phyloP scores from a whole-genome alignment of 2,329 filamentous ascomycete genomes.

The Trichoderma simmonsii region DNA sequence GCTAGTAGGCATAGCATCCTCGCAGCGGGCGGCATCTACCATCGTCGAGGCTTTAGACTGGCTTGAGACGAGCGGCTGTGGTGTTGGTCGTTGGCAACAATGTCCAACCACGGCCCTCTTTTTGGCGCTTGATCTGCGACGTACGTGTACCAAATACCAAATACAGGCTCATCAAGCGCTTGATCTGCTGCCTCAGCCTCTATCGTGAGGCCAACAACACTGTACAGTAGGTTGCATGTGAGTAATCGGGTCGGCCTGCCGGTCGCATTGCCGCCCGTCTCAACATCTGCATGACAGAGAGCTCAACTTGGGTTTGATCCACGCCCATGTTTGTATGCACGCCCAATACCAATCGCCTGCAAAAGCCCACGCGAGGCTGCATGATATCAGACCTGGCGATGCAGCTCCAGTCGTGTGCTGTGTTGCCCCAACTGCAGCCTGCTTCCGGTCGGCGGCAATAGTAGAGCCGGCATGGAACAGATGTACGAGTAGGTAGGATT shows the following conservation, averaged over 20 bases:
- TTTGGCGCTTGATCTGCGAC: background rate
- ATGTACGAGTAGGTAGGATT: background rate
- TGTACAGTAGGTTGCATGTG: background rate
- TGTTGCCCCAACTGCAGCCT: background rate
- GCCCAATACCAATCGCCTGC: background rate
- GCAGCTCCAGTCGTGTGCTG: background rate
- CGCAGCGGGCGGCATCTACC: background rate
- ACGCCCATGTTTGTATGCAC: background rate
- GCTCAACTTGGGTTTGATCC: background rate
- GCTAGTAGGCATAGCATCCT: background rate
- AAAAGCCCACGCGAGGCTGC: slow-evolving; percentile 9
- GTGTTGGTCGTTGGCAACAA: background rate
- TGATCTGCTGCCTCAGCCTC: background rate
- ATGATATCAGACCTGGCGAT: background rate
- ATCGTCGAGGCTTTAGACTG: background rate
- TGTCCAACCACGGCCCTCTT: background rate
- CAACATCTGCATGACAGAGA: slow-evolving; percentile 6
- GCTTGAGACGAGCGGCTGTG: background rate
- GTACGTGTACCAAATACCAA: background rate
- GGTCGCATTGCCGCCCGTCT: slow-evolving; percentile 15
- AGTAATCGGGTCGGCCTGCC: slow-evolving; percentile 10
- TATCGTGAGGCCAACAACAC: background rate
- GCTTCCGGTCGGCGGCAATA: background rate
- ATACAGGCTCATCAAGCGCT: background rate
- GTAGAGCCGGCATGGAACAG: background rate